Conservation (phyloP, 805 yeast species). For the Metschnikowia picachoensis region DNA sequence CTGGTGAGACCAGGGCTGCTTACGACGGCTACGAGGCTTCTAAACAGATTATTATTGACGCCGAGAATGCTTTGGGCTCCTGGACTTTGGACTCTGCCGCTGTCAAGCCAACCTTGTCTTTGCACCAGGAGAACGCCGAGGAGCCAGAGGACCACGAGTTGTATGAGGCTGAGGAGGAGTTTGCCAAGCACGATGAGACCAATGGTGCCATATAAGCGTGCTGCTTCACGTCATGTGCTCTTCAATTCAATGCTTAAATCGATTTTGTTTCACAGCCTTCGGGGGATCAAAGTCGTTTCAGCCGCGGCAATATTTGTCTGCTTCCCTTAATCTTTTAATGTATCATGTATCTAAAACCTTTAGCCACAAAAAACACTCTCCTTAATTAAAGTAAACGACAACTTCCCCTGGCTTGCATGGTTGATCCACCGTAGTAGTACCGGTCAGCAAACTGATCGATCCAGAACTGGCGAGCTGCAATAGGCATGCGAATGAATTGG, state of each 20-base stretch:
- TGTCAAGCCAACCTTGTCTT: slow-evolving; percentile 87
- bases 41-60: slow-evolving; percentile 95
- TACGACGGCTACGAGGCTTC: slow-evolving; percentile 98
- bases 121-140: slow-evolving; percentile 57
- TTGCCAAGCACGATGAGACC: slow-evolving; percentile 35
- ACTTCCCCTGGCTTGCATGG: slow-evolving; percentile 5
- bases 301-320: not conserved
- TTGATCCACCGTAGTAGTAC: not conserved
- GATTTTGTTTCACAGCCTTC: slow-evolving; percentile 4
- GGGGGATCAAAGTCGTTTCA: slow-evolving; percentile 1
- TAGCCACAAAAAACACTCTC: not conserved
- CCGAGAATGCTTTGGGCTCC: slow-evolving; percentile 89
- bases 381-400: slow-evolving; percentile 5
- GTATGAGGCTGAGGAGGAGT: slow-evolving; percentile 52
- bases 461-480: slow-evolving; percentile 13
- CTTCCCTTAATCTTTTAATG: slow-evolving; percentile 4
- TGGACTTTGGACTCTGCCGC: slow-evolving; percentile 97
- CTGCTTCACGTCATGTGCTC: not conserved
- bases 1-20: slow-evolving; percentile 98
- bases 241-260: slow-evolving; percentile 3
- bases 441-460: not conserved
- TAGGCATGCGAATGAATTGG: slow-evolving; percentile 14
- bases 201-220: slow-evolving; percentile 24
- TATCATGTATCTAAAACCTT: slow-evolving; percentile 5
- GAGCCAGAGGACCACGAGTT: slow-evolving; percentile 41